phyloP scores from a whole-genome alignment of 306 rosid species.

The Cyclanthera cordifolia region DNA sequence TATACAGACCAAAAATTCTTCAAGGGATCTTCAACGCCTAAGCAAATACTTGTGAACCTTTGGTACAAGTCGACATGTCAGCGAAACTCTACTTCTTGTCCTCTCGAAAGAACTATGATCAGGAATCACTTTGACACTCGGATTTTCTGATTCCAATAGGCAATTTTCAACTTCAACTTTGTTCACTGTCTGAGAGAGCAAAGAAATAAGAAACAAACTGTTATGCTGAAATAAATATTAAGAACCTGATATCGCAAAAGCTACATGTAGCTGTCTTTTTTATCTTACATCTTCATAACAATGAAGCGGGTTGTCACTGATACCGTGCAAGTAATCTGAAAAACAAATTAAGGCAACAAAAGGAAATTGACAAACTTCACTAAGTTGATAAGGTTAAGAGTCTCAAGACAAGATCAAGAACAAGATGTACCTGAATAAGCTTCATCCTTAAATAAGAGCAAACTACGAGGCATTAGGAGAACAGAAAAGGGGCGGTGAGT shows the following conservation, averaged over 20 bases:
- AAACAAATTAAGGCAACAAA: conserved; percentile 1
- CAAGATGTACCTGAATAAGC: conserved; percentile 58
- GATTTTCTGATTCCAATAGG: conserved; percentile 19
- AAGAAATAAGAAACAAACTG: neutral
- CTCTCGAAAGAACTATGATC: conserved; percentile 36
- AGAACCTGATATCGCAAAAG: neutral
- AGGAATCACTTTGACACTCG: conserved; percentile 14
- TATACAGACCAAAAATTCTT: neutral
- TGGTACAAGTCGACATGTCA: conserved; percentile 67
- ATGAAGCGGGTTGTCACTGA: conserved; percentile 40
- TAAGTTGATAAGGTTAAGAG: neutral
- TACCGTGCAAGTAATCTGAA: conserved; percentile 82
- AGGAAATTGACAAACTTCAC: neutral
- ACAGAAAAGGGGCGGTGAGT: conserved; percentile 44
- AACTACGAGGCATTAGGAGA: conserved; percentile 66
- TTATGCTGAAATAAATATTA: neutral
- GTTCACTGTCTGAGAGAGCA: conserved; percentile 49
- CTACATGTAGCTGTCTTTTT: neutral
- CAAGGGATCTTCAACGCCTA: conserved; percentile 27
- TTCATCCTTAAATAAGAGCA: conserved; percentile 71
- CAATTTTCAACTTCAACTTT: conserved; percentile 36
- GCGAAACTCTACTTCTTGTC: conserved; percentile 42
- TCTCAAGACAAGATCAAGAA: neutral
- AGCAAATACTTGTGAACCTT: conserved; percentile 70
- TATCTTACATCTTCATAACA: conserved; percentile 46